These are phyloP conservation scores for Colletotrichum tabaci DNA, from an alignment of 2,329 filamentous ascomycete genomes.

Conservation along the genomic window DNA sequence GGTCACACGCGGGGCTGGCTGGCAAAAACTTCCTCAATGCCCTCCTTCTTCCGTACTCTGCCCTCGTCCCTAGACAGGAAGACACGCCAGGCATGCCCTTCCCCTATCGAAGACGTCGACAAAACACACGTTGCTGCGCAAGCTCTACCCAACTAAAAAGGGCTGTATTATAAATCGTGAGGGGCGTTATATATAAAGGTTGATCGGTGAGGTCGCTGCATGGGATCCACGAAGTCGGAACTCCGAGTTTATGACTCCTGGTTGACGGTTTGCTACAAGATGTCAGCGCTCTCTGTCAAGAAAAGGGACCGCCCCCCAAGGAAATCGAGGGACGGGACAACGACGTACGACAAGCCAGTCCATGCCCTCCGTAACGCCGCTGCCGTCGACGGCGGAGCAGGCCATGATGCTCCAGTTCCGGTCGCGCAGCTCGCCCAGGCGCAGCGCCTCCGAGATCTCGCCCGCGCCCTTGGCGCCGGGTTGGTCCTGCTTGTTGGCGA, in stretches of 20 bases:
- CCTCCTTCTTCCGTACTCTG: background rate
- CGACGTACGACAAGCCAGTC: slow-evolving; percentile 92
- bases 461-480: slow-evolving; percentile 96
- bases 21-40: background rate
- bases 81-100: background rate
- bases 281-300: slow-evolving; percentile 18
- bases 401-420: slow-evolving; percentile 99
- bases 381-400: slow-evolving; percentile 95
- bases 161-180: slow-evolving; percentile 38
- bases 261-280: slow-evolving; percentile 47
- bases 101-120: slow-evolving; percentile 24
- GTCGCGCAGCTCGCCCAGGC: slow-evolving; percentile 91
- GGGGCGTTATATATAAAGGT: slow-evolving; percentile 35
- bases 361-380: slow-evolving; percentile 97
- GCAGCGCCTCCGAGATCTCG: slow-evolving; percentile 95
- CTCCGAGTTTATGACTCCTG: slow-evolving; percentile 41
- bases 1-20: background rate
- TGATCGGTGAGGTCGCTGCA: slow-evolving; percentile 20
- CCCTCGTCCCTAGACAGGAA: background rate
- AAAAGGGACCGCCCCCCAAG: background rate
- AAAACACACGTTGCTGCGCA: slow-evolving; percentile 36
- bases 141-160: slow-evolving; percentile 35
- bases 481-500: slow-evolving; percentile 99
- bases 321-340: background rate
- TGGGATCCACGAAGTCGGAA: slow-evolving; percentile 15